Base-by-base conservation (phyloP, 305 asterid genomes). In the Rubia peregrina region DNA sequence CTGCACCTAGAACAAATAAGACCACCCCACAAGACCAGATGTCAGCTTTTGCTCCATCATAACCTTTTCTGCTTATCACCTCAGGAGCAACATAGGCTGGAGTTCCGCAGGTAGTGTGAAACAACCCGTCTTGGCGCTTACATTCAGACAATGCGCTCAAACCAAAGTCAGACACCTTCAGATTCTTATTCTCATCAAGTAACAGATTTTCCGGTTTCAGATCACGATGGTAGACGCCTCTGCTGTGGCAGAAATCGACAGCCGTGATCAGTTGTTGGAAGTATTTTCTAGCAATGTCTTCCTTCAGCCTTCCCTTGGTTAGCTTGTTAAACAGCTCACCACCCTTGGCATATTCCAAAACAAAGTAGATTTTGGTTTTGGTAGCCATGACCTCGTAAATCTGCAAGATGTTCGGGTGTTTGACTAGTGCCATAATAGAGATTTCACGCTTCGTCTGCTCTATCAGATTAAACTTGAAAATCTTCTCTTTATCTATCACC, bases 41-140 rank as follows among this genome's bases (percentile, higher is more conserved):
- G 40, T 82, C 85, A 13, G 83, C 74, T 74, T 79, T 82, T 14
- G 75, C 71, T 0, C 83, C 86, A 16, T 79, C 81, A 40, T 82
- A 82, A 24, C 86, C 86, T 40, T 79, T 79, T 57, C 78, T 71
- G 72, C 72, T 77, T 19, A 82, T 72, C 70, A 82, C 86, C 60
- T 82, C 85, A 7, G 85, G 85, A 26, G 85, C 83, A 63, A 79
- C 83, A 57, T 82, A 82, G 42, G 83, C 81, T 19, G 83, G 85
- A 43, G 85, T 82, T 36, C 85, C 85, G 10, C 85, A 82, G n/a
- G 83, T 74, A 11, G 86, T 82, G 74, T 77, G 86, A 66, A 82
- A 77, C 55, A 82, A 72, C 16, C 83, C 86, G 6, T 82, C 86
- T 71, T 79, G 80, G 38, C 75, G 61, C 64, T 67, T 77, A 21